Conservation (phyloP, 257 asterid genomes). For the Pogostemon cablin region DNA sequence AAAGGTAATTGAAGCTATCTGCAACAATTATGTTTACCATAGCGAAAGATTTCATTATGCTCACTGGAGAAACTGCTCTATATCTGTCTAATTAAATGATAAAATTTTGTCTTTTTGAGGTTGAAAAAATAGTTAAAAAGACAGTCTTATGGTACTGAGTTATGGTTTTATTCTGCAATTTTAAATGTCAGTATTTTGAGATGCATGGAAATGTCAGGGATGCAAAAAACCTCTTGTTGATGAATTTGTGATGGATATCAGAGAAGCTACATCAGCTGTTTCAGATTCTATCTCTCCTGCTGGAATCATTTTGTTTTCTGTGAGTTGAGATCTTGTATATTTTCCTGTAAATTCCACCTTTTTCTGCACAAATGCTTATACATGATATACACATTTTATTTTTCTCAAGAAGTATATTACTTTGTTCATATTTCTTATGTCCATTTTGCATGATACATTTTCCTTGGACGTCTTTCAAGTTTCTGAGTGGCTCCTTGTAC, state of each 20-base stretch:
- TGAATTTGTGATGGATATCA: conserved; percentile 66
- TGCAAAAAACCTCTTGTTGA: conserved; percentile 43
- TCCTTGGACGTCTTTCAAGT: conserved; percentile 21
- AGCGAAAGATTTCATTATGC: conserved; percentile 25
- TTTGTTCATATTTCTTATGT: conserved; percentile 4
- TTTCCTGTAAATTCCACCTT: not conserved
- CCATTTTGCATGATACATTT: not conserved
- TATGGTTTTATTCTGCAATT: conserved; percentile 9
- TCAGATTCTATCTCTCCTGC: conserved; percentile 69
- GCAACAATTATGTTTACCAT: conserved; percentile 8
- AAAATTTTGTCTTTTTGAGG: conserved; percentile 15
- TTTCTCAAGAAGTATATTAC: not conserved
- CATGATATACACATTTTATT: not conserved
- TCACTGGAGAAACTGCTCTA: conserved; percentile 21
- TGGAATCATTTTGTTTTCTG: conserved; percentile 73
- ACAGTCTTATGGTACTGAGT: not conserved
- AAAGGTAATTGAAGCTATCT: conserved; percentile 38
- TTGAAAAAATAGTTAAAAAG: not conserved
- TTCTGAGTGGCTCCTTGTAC: conserved; percentile 1
- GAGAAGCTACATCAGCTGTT: conserved; percentile 51
- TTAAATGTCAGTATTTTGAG: conserved; percentile 29
- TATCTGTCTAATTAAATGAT: conserved; percentile 16
- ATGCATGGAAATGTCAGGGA: conserved; percentile 39
- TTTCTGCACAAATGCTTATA: conserved; percentile 8
- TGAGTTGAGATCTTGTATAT: conserved; percentile 43